phyloP scores from a whole-genome alignment of 495 filamentous ascomycete species.

The Hyaloscypha bicolor region DNA sequence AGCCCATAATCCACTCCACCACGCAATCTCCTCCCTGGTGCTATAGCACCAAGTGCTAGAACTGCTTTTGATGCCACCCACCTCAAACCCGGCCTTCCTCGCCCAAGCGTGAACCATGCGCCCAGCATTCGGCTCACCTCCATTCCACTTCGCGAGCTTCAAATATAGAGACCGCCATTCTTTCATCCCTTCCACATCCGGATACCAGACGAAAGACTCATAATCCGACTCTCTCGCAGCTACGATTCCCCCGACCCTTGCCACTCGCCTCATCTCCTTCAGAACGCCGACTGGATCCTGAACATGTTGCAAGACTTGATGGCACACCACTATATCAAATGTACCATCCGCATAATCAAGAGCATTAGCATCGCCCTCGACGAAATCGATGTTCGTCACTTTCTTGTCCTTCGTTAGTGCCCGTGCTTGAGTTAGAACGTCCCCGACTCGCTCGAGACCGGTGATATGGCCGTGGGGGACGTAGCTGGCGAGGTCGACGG shows the following conservation, averaged over 20 bases:
- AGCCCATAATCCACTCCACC: slow-evolving; percentile 50
- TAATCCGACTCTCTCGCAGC: slow-evolving; percentile 55
- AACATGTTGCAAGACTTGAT: slow-evolving; percentile 59
- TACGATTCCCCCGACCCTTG: slow-evolving; percentile 54
- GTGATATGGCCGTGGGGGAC: slow-evolving; percentile 51
- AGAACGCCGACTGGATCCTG: slow-evolving; percentile 44
- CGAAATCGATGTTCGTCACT: slow-evolving; percentile 51
- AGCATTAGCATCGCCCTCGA: slow-evolving; percentile 47
- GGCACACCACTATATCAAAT: slow-evolving; percentile 60
- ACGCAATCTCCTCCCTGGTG: slow-evolving; percentile 43
- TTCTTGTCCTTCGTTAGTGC: slow-evolving; percentile 44
- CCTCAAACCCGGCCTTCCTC: slow-evolving; percentile 47
- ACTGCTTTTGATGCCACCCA: slow-evolving; percentile 37
- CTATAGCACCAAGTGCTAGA: slow-evolving; percentile 49
- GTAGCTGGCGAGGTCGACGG: slow-evolving; percentile 48
- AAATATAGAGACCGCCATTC: slow-evolving; percentile 46
- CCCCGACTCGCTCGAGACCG: slow-evolving; percentile 36
- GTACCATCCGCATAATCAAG: slow-evolving; percentile 45
- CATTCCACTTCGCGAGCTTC: slow-evolving; percentile 41
- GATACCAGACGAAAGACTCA: slow-evolving; percentile 46
- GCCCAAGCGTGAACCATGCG: slow-evolving; percentile 53
- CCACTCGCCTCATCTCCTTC: slow-evolving; percentile 51
- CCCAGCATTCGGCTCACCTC: slow-evolving; percentile 53
- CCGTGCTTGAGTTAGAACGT: slow-evolving; percentile 37
- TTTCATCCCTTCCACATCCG: slow-evolving; percentile 43